Evolutionary conservation across 805 yeast genomes (phyloP), one percentile per base, ranked within the genome.

Genomic region (Pichia ethanolica): DNA sequence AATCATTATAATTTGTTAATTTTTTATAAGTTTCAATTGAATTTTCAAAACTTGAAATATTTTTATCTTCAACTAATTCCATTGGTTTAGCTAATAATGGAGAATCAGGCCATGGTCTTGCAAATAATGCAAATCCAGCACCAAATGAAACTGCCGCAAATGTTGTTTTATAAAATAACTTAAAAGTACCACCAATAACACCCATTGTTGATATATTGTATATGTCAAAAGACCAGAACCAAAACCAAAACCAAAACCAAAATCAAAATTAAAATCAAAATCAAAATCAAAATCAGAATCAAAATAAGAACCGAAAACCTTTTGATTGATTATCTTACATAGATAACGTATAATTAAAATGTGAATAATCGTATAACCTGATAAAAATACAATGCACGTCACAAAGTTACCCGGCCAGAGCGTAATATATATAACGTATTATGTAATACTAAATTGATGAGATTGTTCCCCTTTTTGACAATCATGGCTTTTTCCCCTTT

Each of bases 71-170:
- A 5, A 49, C 52, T 47, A 28, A 26, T 32, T 35, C 51, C 53
- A 28, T 47, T 36, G 35, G 60, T 49, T 7, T 52, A 47, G 34
- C 28, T 52, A 49, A 51, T 28, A 51, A 41, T 3, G 54, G 56
- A 12, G 49, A 40, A 14, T 51, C 50, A 1, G 68, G 66, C 70
- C 70, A 66, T 12, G 66, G 56, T 39, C 59, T 53, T 14, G 59
- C 67, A 52, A 60, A 63, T 12, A 58, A 26, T 8, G 63, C 58
- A n/a, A 61, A 58, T 12, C 72, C 69, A 5, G 59, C 45, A 0
- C 58, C 63, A 46, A 66, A 60, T 4, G 62, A 55, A 0, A 51
- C 46, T 1, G 54, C 36, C 3, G 61, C 44, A 4, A 56, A 12
- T 1, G 56, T 39, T 3, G 57, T 42, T 5, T 55, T 45, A 12